phyloP scores from a whole-genome alignment of 2,329 filamentous ascomycete genomes.

The Stagonosporopsis rhizophila region DNA sequence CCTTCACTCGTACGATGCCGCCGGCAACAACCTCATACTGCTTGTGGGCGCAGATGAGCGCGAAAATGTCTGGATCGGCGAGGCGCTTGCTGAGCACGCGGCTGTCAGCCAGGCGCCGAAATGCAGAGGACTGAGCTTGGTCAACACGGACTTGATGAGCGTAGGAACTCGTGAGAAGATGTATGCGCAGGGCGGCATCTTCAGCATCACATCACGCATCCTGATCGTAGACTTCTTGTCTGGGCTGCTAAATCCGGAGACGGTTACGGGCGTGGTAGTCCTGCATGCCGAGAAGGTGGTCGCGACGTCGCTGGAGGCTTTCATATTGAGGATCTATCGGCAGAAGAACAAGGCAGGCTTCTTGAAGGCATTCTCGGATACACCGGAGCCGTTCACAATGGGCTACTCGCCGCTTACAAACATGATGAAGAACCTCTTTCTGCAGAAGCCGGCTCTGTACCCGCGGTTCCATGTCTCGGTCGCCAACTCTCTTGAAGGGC shows the following conservation, averaged over 20 bases:
- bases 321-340: conserved; percentile 90
- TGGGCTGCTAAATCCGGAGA: conserved; percentile 79
- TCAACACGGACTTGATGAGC: conserved; percentile 93
- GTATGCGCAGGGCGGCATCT: conserved; percentile 87
- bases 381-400: conserved; percentile 85
- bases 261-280: conserved; percentile 84
- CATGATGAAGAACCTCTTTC: conserved; percentile 91
- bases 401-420: conserved; percentile 88
- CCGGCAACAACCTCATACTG: conserved; percentile 90
- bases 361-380: conserved; percentile 94
- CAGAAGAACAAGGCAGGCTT: conserved; percentile 95
- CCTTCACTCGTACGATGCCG: conserved; percentile 94
- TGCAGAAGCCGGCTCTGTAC: conserved; percentile 88
- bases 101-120: conserved; percentile 83
- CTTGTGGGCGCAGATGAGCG: conserved; percentile 88
- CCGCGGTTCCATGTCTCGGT: conserved; percentile 93
- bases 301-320: conserved; percentile 89
- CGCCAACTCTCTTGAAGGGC: conserved; percentile 86
- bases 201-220: conserved; percentile 95
- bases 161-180: conserved; percentile 89
- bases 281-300: conserved; percentile 87
- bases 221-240: conserved; percentile 92
- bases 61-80: conserved; percentile 96
- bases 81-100: conserved; percentile 93
- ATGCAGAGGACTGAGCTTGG: conserved; percentile 83